Percentiles rank a stretch among this genome's conserved stretches.
Evolutionary conservation across 2,329 filamentous ascomycete genomes (phyloP).

Genomic region (Stagonosporopsis chrysanthemi): DNA sequence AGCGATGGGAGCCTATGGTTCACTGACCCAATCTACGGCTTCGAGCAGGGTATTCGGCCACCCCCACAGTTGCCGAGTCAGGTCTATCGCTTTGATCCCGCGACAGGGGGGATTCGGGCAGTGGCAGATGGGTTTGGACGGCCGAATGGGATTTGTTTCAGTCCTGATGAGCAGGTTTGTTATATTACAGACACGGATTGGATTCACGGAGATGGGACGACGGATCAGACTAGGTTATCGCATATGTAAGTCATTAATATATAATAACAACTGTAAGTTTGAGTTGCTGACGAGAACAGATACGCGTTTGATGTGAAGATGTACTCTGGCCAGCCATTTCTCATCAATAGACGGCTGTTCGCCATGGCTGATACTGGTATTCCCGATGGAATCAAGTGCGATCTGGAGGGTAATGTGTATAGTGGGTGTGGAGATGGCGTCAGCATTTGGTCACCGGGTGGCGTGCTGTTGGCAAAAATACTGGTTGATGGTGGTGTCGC

Average conservation of each 20-base stretch:
- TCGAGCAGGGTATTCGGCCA: conserved; percentile 33
- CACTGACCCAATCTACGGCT: conserved; percentile 51
- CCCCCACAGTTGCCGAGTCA: conserved; percentile 33
- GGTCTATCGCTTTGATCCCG: conserved; percentile 51
- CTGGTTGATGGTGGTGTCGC: conserved; percentile 49
- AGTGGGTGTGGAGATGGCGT: conserved; percentile 58
- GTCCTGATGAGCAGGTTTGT: conserved; percentile 48
- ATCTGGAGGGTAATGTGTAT: conserved; percentile 59
- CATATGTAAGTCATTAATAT: conserved; percentile 21
- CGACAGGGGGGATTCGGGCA: conserved; percentile 45
- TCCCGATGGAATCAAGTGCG: conserved; percentile 37
- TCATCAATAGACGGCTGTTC: conserved; percentile 31
- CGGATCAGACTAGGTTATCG: conserved; percentile 21
- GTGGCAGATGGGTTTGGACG: conserved; percentile 51
- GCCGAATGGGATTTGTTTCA: conserved; percentile 55
- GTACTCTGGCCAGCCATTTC: conserved; percentile 20
- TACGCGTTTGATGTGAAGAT: conserved; percentile 32
- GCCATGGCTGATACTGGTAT: conserved; percentile 31
- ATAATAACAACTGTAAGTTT: too few species aligned
- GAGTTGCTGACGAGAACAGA: conserved; percentile 7
- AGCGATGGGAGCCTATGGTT: conserved; percentile 56
- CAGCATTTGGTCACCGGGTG: conserved; percentile 57
- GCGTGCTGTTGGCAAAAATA: conserved; percentile 51
- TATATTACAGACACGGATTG: conserved; percentile 54
- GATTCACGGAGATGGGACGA: conserved; percentile 28